Percentiles rank a stretch among this genome's conserved stretches.
These are phyloP conservation scores for Aspergillus avenaceus DNA, from an alignment of 495 filamentous ascomycete genomes.

Conservation along the genomic window DNA sequence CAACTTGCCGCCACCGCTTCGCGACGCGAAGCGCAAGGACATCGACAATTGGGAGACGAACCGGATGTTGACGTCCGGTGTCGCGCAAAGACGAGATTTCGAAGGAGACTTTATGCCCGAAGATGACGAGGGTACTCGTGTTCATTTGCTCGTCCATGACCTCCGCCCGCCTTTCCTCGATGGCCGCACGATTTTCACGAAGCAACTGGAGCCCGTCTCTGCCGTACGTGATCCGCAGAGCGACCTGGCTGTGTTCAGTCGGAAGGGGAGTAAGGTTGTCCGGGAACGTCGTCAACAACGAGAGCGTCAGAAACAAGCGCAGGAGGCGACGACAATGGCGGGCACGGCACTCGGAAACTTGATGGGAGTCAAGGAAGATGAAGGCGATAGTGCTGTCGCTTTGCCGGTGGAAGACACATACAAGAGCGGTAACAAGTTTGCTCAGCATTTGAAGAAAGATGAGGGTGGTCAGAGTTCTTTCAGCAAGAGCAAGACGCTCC, in stretches of 20 bases:
- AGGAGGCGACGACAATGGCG: conserved; percentile 89
- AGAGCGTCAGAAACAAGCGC: conserved; percentile 91
- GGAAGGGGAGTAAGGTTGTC: conserved; percentile 92
- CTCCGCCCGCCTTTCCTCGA: conserved; percentile 94
- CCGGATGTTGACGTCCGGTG: conserved; percentile 94
- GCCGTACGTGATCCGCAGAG: conserved; percentile 93
- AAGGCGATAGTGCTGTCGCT: conserved; percentile 81
- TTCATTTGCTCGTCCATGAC: conserved; percentile 92
- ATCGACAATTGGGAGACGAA: conserved; percentile 98
- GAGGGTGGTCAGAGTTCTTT: conserved; percentile 82
- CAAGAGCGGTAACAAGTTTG: conserved; percentile 75
- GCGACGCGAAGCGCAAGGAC: conserved; percentile 75
- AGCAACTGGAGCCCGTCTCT: conserved; percentile 92
- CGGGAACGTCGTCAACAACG: conserved; percentile 86
- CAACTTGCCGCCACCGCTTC: conserved; percentile 35
- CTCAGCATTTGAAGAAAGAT: conserved; percentile 82
- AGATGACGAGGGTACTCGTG: conserved; percentile 84
- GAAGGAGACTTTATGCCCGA: conserved; percentile 80
- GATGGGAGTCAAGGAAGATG: conserved; percentile 93
- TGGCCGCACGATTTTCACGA: conserved; percentile 92
- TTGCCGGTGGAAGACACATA: conserved; percentile 68
- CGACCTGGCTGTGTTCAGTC: conserved; percentile 97
- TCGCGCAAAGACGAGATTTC: conserved; percentile 83
- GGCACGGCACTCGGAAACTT: conserved; percentile 91
- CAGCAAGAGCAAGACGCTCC: conserved; percentile 84